These are phyloP conservation scores for Geosmithia flava DNA, from an alignment of 2,329 filamentous ascomycete species.

Conservation along the genomic window DNA sequence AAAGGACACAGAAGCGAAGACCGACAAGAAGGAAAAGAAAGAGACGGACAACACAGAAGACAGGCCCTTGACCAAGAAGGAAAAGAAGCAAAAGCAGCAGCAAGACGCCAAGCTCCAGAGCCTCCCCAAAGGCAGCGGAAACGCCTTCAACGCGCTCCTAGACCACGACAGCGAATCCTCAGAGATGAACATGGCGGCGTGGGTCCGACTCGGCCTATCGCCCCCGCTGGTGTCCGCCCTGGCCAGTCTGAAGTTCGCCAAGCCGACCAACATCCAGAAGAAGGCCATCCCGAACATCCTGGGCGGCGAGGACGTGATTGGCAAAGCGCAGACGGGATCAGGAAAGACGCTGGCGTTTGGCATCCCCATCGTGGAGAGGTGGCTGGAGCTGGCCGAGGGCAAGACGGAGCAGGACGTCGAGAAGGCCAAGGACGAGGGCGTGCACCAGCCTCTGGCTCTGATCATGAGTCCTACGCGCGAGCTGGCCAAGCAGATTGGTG, in stretches of 20 bases:
- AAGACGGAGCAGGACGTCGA: conserved; percentile 22
- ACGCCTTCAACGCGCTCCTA: conserved; percentile 41
- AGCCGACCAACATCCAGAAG: conserved; percentile 72
- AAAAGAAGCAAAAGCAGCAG: conserved; percentile 10
- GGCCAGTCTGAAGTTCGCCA: conserved; percentile 65
- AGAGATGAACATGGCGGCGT: conserved; percentile 56
- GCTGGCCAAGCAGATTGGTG: conserved; percentile 79
- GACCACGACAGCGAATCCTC: conserved; percentile 42
- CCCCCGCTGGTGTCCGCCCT: conserved; percentile 59
- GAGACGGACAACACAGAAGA: conserved; percentile 14
- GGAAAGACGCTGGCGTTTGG: conserved; percentile 94
- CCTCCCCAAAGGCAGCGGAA: conserved; percentile 23
- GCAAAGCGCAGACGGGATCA: conserved; percentile 91
- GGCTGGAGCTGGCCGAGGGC: conserved; percentile 40
- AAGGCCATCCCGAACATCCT: conserved; percentile 72
- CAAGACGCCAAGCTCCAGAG: conserved; percentile 18
- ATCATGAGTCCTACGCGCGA: conserved; percentile 88
- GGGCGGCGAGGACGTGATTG: conserved; percentile 79
- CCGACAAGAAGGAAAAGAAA: conserved; percentile 1
- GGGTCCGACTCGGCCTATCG: conserved; percentile 65
- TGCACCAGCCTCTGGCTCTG: conserved; percentile 50
- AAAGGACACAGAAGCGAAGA: conserved; percentile 4
- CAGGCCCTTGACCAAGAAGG: conserved; percentile 8
- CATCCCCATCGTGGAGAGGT: conserved; percentile 82
- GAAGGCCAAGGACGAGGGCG: conserved; percentile 7